Evolutionary conservation across 2,329 filamentous ascomycete species (phyloP), one percentile per base, ranked within the genome.

Genomic region (Neofusicoccum parvum): DNA sequence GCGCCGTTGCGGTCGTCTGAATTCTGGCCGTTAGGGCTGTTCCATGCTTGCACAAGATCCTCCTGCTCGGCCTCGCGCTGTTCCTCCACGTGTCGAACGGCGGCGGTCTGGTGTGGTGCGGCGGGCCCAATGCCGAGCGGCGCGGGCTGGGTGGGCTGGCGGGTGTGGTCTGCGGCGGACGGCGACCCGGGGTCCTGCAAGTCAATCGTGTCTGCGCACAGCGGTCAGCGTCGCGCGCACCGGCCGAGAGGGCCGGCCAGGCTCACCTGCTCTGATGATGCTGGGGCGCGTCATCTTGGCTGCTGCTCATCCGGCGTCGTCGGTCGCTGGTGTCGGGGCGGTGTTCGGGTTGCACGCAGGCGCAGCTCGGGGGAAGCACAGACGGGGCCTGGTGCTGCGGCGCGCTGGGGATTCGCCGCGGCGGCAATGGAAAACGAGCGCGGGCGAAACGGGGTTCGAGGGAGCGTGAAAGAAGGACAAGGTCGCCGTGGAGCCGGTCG

Each of bases 101-200:
- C 90, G 72, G 92, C 88, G 71, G 92, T 90, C 80, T 98, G 94
- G 76, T 97, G 94, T 50, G 92, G 88, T 69, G 89, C 90, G 73
- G 91, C 81, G 69, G 84, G 79, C 67, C 85, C 81, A 69, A 80
- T 78, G 68, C 80, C 86, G 72, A 83, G 79, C 66, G 81, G 83
- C 66, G 80, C 78, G 69, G 83, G 80, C 70, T 82, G 80, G 66
- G 79, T 76, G 64, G 81, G 82, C 73, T 87, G 86, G 70, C 83
- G 83, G 15, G 85, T 82, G 78, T 96, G 93, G 76, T 94, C 90
- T 81, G 96, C 86, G 45, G 94, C 92, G 51, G 94, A 95, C 39
- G 93, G 92, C 66, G 90, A 84, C 74, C 89, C 83, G 74, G 88
- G 91, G 80, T 92, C 88, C 85, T 98, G 95, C 62, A 98, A 88